Conservation (phyloP, 257 asterid genomes). For the Forsythia viridissima region DNA sequence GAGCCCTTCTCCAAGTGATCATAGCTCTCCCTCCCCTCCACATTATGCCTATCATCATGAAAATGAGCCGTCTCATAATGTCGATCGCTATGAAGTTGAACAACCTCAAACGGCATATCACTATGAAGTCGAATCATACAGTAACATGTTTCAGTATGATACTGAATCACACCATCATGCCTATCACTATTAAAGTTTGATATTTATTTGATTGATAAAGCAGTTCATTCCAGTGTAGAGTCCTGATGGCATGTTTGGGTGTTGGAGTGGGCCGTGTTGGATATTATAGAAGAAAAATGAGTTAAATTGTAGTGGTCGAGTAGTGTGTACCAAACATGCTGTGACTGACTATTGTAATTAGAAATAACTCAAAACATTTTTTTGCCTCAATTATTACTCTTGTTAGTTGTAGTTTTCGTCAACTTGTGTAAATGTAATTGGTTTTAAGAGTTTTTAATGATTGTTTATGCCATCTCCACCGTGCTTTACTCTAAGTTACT, state of each 20-base stretch:
- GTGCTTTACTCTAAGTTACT: not conserved
- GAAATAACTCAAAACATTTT: not conserved
- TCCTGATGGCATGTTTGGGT: conserved; percentile 1
- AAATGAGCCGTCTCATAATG: conserved; percentile 38
- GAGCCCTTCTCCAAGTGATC: conserved; percentile 50
- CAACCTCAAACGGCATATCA: conserved; percentile 38
- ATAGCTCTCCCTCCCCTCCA: conserved; percentile 54
- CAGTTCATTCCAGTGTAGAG: conserved; percentile 19
- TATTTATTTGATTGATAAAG: conserved; percentile 5
- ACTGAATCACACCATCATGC: conserved; percentile 39
- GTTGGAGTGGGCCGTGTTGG: not conserved
- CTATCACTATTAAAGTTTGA: conserved; percentile 46
- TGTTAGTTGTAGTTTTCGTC: conserved; percentile 8
- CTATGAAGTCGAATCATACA: conserved; percentile 41
- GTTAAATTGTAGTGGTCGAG: not conserved
- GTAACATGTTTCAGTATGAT: conserved; percentile 24
- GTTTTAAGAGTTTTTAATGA: not conserved
- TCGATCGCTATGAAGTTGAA: conserved; percentile 56
- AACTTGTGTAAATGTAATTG: conserved; percentile 20
- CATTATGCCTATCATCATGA: conserved; percentile 29
- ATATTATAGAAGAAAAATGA: not conserved
- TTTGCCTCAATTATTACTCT: conserved; percentile 9
- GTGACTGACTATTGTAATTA: not conserved
- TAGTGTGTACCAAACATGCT: too few relatives aligned
- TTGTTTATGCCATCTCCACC: not conserved